Evolutionary conservation across 2,329 filamentous ascomycete species (phyloP).

Genomic region (Knoxdaviesia proteae): DNA sequence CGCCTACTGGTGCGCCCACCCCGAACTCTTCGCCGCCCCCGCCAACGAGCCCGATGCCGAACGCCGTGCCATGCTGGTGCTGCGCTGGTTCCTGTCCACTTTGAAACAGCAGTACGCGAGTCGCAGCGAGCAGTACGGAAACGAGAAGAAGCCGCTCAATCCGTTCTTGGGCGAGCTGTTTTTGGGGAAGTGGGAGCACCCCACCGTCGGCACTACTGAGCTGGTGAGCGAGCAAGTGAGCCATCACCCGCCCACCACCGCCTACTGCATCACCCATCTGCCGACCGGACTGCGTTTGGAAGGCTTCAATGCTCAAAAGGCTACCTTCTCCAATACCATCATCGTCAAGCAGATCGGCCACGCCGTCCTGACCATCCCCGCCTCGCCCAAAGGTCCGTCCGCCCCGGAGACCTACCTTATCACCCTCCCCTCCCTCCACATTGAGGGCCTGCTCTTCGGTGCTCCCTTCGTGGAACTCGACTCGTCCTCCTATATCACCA

Average conservation of each 20-base stretch:
- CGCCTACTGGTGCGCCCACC: slow-evolving; percentile 66
- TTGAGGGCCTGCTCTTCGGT: slow-evolving; percentile 76
- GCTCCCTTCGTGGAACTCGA: slow-evolving; percentile 84
- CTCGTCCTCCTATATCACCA: slow-evolving; percentile 64
- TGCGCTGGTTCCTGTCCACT: slow-evolving; percentile 91
- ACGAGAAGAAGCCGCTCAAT: slow-evolving; percentile 95
- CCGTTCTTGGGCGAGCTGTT: slow-evolving; percentile 93
- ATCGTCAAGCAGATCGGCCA: slow-evolving; percentile 90
- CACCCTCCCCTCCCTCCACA: slow-evolving; percentile 75
- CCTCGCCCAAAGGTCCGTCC: slow-evolving; percentile 11
- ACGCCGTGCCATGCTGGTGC: slow-evolving; percentile 67
- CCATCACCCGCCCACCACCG: slow-evolving; percentile 87
- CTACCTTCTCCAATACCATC: slow-evolving; percentile 83
- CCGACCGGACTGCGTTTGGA: slow-evolving; percentile 59
- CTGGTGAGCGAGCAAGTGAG: slow-evolving; percentile 87
- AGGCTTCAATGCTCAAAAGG: slow-evolving; percentile 93
- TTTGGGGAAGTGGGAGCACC: slow-evolving; percentile 71
- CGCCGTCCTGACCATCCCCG: slow-evolving; percentile 56
- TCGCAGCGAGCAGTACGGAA: slow-evolving; percentile 59
- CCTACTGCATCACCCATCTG: slow-evolving; percentile 78
- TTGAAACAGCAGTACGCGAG: slow-evolving; percentile 68
- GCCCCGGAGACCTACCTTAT: slow-evolving; percentile 61
- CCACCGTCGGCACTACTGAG: slow-evolving; percentile 53
- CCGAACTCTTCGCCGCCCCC: slow-evolving; percentile 59
- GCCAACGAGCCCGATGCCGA: slow-evolving; percentile 58